Percentiles rank a stretch among this genome's conserved stretches.
Evolutionary conservation across 192 early-diverging fungal species (phyloP).

Genomic region (Entophlyctis luteolus): DNA sequence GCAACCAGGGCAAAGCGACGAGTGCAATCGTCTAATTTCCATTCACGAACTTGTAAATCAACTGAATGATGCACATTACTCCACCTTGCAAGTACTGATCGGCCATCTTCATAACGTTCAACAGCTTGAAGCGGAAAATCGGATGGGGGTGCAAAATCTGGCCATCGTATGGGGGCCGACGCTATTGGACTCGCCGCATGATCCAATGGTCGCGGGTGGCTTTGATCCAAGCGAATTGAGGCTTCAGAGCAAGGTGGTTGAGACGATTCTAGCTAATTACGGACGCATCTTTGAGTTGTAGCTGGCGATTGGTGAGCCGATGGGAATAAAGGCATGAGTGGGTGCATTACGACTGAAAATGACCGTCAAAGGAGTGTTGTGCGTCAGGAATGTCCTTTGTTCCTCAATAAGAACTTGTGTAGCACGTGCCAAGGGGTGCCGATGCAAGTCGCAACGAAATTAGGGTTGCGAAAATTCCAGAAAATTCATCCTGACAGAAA

Average conservation of each 20-base stretch:
- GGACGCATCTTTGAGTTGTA: slow-evolving; percentile 58
- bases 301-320: no score
- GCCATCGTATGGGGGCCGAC: slow-evolving; percentile 93
- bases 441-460: no score
- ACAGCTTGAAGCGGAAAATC: slow-evolving; percentile 70
- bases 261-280: slow-evolving; percentile 63
- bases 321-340: no score
- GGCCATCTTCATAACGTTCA: slow-evolving; percentile 79
- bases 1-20: slow-evolving; percentile 60
- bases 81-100: slow-evolving; percentile 75
- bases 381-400: no score
- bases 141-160: slow-evolving; percentile 84
- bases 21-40: slow-evolving; percentile 52
- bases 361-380: no score
- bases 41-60: slow-evolving; percentile 72
- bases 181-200: slow-evolving; percentile 55
- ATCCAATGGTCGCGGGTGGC: not conserved
- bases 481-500: no score
- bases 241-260: slow-evolving; percentile 59
- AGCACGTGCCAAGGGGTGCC: no score
- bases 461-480: no score
- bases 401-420: no score
- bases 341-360: no score
- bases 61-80: slow-evolving; percentile 78
- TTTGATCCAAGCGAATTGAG: slow-evolving; percentile 56